Evolutionary conservation across 768 basidiomycete species (phyloP), one percentile per base, ranked within the genome.

Genomic region (Suillus placidus): DNA sequence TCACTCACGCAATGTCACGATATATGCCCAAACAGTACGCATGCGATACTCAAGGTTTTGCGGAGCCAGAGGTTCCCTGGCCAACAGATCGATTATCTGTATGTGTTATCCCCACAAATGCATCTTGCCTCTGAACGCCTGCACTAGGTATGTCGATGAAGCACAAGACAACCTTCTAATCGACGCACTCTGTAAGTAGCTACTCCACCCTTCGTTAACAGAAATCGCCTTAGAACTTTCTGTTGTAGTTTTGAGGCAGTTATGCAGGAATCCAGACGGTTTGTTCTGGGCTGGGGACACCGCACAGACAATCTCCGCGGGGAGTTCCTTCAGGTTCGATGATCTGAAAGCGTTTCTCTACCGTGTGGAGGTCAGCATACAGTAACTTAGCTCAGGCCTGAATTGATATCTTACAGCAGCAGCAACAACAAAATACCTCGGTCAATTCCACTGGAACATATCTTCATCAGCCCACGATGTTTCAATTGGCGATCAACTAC

Each of bases 251-350:
- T 73, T 92, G 47, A 78, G 89, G 37, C 78, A 79, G 0, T 71
- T 92, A n/a, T 91, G 88, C 66, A 74, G 74, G 13, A 91, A 91
- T 69, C 82, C 85, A 0, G 78, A 89, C 60, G 90, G 91, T 0
- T 74, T 91, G 23, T 89, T 92, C 67, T 92, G 89, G 88, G 91
- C 90, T 2, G 91, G 92, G 0, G 91, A 93, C 71, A 92, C 91
- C 0, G 90, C 91, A 0, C 91, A 93, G 68, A 89, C 91, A 0
- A 92, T 93, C 45, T 87, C 89, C 0, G 83, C 85, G 0, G 91
- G 91, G 3, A 90, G 88, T 67, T 83, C 88, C 0, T 93, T 93
- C 69, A 78, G 87, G 12, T 93, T 93, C 71, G 79, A 88, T 62
- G 89, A 91, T 52, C 71, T 93, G 60, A 91, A 87, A 71, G 84